phyloP scores from a whole-genome alignment of 495 filamentous ascomycete genomes.

The Daldinia caldariorum region DNA sequence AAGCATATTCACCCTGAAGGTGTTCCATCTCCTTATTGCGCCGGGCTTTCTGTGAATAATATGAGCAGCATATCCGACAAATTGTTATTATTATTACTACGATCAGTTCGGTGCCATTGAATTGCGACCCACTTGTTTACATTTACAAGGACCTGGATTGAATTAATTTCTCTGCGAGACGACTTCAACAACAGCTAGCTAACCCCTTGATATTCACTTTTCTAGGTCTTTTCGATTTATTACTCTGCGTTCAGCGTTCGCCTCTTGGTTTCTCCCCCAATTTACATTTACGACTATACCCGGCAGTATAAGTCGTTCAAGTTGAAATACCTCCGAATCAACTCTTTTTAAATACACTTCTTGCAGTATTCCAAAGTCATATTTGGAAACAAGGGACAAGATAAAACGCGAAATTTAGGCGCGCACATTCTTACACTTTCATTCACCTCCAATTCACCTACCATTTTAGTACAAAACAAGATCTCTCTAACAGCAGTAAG shows the following conservation, averaged over 20 bases:
- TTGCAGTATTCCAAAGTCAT: constrained; percentile 2
- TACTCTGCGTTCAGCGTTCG: constrained; percentile 33
- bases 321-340: constrained; percentile 20
- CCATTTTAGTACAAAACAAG: constrained; percentile 15
- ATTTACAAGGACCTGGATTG: constrained; percentile 17
- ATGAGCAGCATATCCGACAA: constrained; percentile 8
- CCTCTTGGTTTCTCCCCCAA: constrained; percentile 15
- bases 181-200: constrained; percentile 26
- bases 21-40: constrained; percentile 23
- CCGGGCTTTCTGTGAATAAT: constrained; percentile 2
- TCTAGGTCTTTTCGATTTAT: constrained; percentile 39
- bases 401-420: constrained; percentile 14
- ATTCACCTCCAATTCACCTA: constrained; percentile 31
- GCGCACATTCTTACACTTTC: constrained; percentile 24
- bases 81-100: constrained; percentile 17
- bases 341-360: constrained; percentile 15
- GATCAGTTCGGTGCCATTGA: constrained; percentile 18
- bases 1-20: constrained; percentile 14
- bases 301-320: constrained; percentile 20
- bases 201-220: constrained; percentile 22
- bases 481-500: constrained; percentile 22
- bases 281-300: constrained; percentile 20
- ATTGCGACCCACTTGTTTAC: constrained; percentile 20
- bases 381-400: constrained; percentile 30
- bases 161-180: constrained; percentile 21